Base-by-base conservation (phyloP, 73 alveolate species). In the Paraurostyla sp. region DNA sequence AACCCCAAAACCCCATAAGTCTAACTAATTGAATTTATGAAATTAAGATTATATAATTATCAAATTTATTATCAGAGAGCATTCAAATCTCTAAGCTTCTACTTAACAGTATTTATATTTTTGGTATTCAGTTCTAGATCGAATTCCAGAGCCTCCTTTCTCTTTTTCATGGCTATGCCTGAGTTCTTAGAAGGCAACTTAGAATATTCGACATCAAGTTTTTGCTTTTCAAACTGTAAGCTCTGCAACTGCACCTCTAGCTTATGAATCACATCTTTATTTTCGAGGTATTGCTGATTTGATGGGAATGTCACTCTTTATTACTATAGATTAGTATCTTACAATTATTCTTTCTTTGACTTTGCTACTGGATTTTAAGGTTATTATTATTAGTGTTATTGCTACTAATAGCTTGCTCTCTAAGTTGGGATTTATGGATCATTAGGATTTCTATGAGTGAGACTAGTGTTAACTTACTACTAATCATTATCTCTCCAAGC, bases 301-400 rank as follows among this genome's bases (percentile, higher is more conserved):
- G 80, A 52, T 23, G 89, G 89, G 50, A 78, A 78, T 52, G 89
- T 78, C 7, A 78, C 89, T 29, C 80, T 7, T 36, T 78, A 36
- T 7, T n/a, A 13, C n/a, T n/a, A n/a, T n/a, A n/a, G n/a, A 16
- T 13, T 9, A 3, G 36, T 6, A 35, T 65, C 82, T 38, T 65
- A 22, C 6, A 65, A 30, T 16, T 18, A 16, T 32, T 60, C 45
- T 32, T 60, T 60, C 7, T 52, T 52, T 18, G 33, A 9, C 33
- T 9, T n/a, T 52, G 30, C 69, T 6, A 52, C 69, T 52, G 69
- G n/a, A n/a, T n/a, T 65, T 13, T 30, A 4, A 9, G 1, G 32
- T 6, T 23, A 65, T 65, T 32, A 13, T 16, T 33, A 65, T 32
- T 65, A 35, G 3, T 11, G 60, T 38, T 36, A 1, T 38, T 22